Evolutionary conservation across 306 rosid genomes (phyloP).

Genomic region (Rubus parviflorus): DNA sequence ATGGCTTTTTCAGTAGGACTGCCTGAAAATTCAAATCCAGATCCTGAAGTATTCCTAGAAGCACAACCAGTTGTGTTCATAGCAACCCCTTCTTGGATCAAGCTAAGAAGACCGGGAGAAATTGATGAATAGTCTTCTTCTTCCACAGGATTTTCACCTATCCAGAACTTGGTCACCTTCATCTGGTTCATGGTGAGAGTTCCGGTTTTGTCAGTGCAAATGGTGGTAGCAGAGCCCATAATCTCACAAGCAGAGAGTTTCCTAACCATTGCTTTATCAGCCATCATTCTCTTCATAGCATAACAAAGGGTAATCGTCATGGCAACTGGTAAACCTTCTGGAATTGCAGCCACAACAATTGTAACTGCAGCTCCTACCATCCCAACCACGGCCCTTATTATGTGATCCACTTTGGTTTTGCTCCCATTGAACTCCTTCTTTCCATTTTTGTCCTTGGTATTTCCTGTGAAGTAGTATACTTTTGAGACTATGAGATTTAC

Average conservation of each 20-base stretch:
- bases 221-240: conserved; percentile 50
- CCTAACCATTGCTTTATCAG: conserved; percentile 43
- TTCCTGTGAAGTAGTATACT: conserved; percentile 38
- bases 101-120: not conserved
- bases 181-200: conserved; percentile 48
- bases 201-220: conserved; percentile 58
- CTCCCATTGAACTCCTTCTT: conserved; percentile 32
- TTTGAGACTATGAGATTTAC: conserved; percentile 41
- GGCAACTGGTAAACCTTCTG: conserved; percentile 41
- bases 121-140: conserved; percentile 12
- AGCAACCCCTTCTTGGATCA: conserved; percentile 38
- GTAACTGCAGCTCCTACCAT: conserved; percentile 45
- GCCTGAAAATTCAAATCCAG: conserved; percentile 35
- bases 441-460: conserved; percentile 38
- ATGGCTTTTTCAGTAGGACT: conserved; percentile 64
- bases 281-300: conserved; percentile 62
- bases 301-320: conserved; percentile 3
- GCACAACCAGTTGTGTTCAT: conserved; percentile 51
- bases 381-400: conserved; percentile 30
- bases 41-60: conserved; percentile 19
- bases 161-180: conserved; percentile 48
- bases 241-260: conserved; percentile 57
- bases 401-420: conserved; percentile 32
- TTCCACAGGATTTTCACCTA: conserved; percentile 28
- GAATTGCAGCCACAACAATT: conserved; percentile 55